Percentiles rank a stretch among this genome's conserved stretches.
Conservation (phyloP, 2,329 filamentous ascomycete genomes). For the Tolypocladium ophioglossoides region DNA sequence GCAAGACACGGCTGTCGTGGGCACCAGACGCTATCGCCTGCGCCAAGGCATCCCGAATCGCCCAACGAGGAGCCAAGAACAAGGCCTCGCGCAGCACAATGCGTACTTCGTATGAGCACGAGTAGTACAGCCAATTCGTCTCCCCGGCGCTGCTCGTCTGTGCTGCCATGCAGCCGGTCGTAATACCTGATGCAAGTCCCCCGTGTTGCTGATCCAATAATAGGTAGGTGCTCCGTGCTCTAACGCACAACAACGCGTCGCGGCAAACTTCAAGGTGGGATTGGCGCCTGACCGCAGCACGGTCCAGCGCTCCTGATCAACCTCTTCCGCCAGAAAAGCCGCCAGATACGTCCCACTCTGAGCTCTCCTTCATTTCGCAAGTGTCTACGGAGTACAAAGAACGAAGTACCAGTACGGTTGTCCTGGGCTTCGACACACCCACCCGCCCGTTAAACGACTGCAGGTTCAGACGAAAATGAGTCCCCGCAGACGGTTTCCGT, state of each 20-base stretch:
- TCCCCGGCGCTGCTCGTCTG: no score
- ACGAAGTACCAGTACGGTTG: no score
- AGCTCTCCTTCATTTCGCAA: neutral
- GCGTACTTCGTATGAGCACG: no score
- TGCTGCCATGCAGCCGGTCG: neutral
- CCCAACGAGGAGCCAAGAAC: no score
- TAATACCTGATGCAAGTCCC: neutral
- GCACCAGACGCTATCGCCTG: no score
- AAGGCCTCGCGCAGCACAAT: no score
- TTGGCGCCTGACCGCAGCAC: neutral
- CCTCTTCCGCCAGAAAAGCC: neutral
- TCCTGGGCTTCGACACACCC: no score
- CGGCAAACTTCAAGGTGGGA: neutral
- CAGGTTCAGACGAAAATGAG: neutral
- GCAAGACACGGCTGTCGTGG: no score
- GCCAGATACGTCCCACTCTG: neutral
- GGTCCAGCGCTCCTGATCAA: neutral
- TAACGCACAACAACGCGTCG: neutral
- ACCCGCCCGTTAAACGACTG: neutral
- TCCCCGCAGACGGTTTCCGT: neutral
- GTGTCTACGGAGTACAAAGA: neutral
- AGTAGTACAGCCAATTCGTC: neutral
- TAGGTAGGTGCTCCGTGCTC: neutral
- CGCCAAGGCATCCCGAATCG: no score
- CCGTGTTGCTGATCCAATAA: neutral